Evolutionary conservation across 768 basidiomycete genomes (phyloP).

Genomic region (Sporobolomyces pararoseus): DNA sequence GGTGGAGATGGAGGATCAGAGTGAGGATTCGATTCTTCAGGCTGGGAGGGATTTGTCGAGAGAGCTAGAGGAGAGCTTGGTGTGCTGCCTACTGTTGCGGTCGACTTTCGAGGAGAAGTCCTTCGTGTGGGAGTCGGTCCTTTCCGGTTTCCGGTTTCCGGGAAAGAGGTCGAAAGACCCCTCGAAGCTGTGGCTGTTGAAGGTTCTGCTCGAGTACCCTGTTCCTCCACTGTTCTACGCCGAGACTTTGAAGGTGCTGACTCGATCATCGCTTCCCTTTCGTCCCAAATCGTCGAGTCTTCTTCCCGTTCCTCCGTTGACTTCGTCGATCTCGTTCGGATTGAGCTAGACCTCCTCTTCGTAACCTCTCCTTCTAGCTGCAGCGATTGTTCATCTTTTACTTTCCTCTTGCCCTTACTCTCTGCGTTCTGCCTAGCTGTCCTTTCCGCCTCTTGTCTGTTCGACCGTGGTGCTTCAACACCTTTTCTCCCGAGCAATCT

Average conservation of each 20-base stretch:
- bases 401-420: background rate
- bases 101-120: background rate
- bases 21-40: background rate
- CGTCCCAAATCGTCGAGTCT: conserved; percentile 14
- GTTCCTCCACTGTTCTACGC: background rate
- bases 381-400: background rate
- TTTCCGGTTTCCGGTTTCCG: too few relatives aligned
- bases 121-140: background rate
- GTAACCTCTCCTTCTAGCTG: background rate
- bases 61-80: background rate
- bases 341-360: background rate
- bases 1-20: conserved; percentile 8
- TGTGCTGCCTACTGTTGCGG: background rate
- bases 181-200: too few relatives aligned
- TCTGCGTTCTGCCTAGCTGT: too few relatives aligned
- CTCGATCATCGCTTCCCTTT: background rate
- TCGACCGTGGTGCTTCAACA: too few relatives aligned
- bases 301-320: background rate
- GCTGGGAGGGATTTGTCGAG: background rate
- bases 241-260: background rate
- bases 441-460: too few relatives aligned
- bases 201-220: too few relatives aligned
- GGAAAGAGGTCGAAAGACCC: too few relatives aligned
- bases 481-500: background rate
- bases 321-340: background rate